Base-by-base conservation (phyloP, 306 rosid genomes). In the Dalbergia cochinchinensis region DNA sequence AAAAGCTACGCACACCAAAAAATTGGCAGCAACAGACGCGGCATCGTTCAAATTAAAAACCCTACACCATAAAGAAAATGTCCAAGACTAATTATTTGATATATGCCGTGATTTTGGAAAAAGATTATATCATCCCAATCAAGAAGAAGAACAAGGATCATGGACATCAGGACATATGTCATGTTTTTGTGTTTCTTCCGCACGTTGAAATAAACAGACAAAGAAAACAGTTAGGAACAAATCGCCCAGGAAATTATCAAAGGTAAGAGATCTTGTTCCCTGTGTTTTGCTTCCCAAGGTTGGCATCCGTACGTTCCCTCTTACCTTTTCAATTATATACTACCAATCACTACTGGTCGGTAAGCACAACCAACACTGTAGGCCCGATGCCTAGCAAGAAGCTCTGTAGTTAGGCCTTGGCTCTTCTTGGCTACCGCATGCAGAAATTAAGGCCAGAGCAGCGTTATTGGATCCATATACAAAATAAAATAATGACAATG, bases 201-300 rank as follows among this genome's bases (percentile, higher is more conserved):
- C 78, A 71, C 42, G 34, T 69, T 76, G 74, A 78, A 83, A 86
- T 58, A 80, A 74, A 50, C 26, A 75, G 83, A 78, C 78, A 74
- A 71, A 73, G 84, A 76, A 85, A 89, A 90, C 89, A 86, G 87
- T 89, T 70, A 80, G 86, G 83, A 94, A 86, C 85, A 89, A 86
- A 92, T 73, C 82, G 62, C 91, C 74, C 81, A 77, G 83, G 80
- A 82, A 82, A 78, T 74, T 26, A 81, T 87, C 60, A 20, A 84
- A 81, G 4, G 80, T 22, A 73, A 78, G 83, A 87, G 89, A 91
- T 84, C 86, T 78, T 91, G 92, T 85, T 91, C 90, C 94, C 92
- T 65, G 50, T 35, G 5, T 42, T 73, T 57, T 82, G 85, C 73
- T 48, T 81, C 39, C 66, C 73, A 37, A 37, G 41, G 41, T 37